Evolutionary conservation across 352 stramenopile genomes (phyloP).

Genomic region (Phytophthora lateralis): DNA sequence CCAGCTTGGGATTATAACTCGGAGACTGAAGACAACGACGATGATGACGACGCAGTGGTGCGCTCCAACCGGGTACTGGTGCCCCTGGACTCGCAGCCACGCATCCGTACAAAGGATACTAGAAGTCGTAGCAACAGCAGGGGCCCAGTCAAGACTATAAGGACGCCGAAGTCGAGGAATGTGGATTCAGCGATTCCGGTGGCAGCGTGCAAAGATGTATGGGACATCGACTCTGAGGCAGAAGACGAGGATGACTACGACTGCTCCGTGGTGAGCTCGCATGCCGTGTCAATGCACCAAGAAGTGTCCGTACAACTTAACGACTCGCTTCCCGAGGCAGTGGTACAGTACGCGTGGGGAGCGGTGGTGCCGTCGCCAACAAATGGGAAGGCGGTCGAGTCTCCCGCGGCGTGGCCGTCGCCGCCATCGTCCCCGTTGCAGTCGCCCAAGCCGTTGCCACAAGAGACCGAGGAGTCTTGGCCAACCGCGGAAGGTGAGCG

Average conservation of each 20-base stretch:
- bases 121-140: conserved; percentile 14
- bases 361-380: conserved; percentile 29
- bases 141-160: background rate
- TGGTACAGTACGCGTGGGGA: conserved; percentile 42
- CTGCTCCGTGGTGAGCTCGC: conserved; percentile 18
- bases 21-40: conserved; percentile 23
- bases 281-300: conserved; percentile 7
- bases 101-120: conserved; percentile 4
- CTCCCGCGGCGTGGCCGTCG: conserved; percentile 20
- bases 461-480: conserved; percentile 21
- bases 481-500: conserved; percentile 16
- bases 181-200: conserved; percentile 6
- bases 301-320: conserved; percentile 15
- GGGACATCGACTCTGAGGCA: conserved; percentile 32
- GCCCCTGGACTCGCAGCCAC: conserved; percentile 10
- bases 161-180: conserved; percentile 4
- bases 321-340: conserved; percentile 32
- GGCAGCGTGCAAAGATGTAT: conserved; percentile 14
- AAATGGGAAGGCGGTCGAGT: conserved; percentile 7
- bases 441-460: conserved; percentile 20
- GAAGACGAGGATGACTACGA: conserved; percentile 23
- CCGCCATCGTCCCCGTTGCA: conserved; percentile 29
- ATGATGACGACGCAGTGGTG: conserved; percentile 10
- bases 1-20: conserved; percentile 29
- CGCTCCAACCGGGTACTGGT: conserved; percentile 10